phyloP scores from a whole-genome alignment of 129 eudicot species.

The Cynara cardunculus region DNA sequence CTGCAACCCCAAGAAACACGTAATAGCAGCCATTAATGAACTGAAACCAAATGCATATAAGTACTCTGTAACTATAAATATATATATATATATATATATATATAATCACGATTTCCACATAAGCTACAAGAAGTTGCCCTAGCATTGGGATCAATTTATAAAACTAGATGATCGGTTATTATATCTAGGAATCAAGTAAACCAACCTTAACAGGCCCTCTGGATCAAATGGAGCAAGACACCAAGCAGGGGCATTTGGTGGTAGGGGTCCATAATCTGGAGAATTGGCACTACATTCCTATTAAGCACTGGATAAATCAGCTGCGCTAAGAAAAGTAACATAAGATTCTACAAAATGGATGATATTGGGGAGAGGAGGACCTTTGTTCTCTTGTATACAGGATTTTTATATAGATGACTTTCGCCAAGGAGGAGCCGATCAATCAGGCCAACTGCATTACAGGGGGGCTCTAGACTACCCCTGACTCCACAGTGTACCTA shows the following conservation, averaged over 20 bases:
- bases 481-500: slow-evolving; percentile 82
- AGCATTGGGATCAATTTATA: neutral
- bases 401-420: slow-evolving; percentile 82
- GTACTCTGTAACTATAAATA: neutral
- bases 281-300: slow-evolving; percentile 91
- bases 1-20: slow-evolving; percentile 81
- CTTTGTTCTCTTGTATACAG: slow-evolving; percentile 91
- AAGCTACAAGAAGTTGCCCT: neutral
- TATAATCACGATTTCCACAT: neutral
- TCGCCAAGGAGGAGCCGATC: slow-evolving; percentile 80
- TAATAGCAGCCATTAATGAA: slow-evolving; percentile 88
- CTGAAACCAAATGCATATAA: slow-evolving; percentile 35
- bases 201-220: slow-evolving; percentile 85
- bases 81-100: neutral
- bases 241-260: slow-evolving; percentile 83
- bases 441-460: slow-evolving; percentile 88
- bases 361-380: slow-evolving; percentile 23
- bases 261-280: slow-evolving; percentile 96
- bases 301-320: slow-evolving; percentile 24
- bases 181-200: neutral
- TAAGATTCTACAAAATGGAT: neutral
- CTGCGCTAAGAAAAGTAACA: slow-evolving; percentile 4
- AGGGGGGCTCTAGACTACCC: slow-evolving; percentile 89
- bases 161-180: neutral
- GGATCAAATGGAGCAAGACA: slow-evolving; percentile 99